Evolutionary conservation across 2,329 filamentous ascomycete genomes (phyloP), one percentile per base, ranked within the genome.

Genomic region (Pestalotiopsis sp.): DNA sequence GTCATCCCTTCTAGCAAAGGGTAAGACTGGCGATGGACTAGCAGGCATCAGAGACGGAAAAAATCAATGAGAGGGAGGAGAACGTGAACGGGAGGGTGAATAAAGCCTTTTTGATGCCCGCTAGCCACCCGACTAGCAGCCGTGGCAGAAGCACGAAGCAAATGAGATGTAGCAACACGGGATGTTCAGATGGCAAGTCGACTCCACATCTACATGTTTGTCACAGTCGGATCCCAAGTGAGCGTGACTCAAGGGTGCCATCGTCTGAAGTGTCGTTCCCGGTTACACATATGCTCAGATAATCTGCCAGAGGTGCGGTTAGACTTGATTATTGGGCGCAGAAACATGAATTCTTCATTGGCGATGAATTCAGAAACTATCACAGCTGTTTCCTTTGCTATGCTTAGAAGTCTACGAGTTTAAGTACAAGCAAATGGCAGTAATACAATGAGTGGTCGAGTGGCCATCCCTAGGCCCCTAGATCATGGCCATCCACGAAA

Each of bases 51-150:
- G 52, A 66, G 65, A 67, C 59, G 31, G 20, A 70, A 36, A 31
- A 71, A 72, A 72, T 72, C 70, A 67, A 69, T 57, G 65, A 68
- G 67, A 75, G 74, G 72, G 73, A 74, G 68, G 59, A 66, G 49
- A 62, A 38, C 63, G 70, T 57, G 70, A 68, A 72, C 73, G 69
- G 68, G 68, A 69, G 60, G 68, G 69, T 68, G 72, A 70, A 73
- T 70, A 31, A 17, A 27, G 20, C 6, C 36, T 66, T 20, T 45
- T 39, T 45, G 36, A 58, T 45, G 27, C 13, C 23, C 25, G 4
- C 17, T 25, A 14, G 38, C 39, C 39, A 17, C 2, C 17, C 25
- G 52, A 38, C 31, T 14, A 66, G 63, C 49, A 66, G 9, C 52
- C 13, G 56, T 41, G 52, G 36, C 65, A 67, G 52, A 27, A 31